Evolutionary conservation across 192 early-diverging fungal species (phyloP), one percentile per base, ranked within the genome.

Genomic region (Diversispora eburnea): DNA sequence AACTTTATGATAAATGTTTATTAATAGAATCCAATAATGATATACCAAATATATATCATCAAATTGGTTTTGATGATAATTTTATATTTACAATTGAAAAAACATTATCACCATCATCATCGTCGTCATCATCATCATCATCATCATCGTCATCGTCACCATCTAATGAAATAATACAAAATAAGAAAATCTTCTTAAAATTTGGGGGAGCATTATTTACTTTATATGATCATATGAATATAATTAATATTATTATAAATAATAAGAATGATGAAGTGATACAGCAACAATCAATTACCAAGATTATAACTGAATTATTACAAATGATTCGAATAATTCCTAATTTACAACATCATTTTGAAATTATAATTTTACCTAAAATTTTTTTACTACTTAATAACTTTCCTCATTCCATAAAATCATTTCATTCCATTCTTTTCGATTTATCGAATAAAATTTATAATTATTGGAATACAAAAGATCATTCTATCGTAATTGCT

Each of bases 381-480:
- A 39, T 68, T 15, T 68, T 52, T 52, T 20, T 46, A 33, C 12
- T 68, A 22, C 12, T 68, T 5, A 5, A 52, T 41, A 33, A 13
- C 39, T 25, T 15, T 2, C 49, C 67, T 9, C 33, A 49, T 54
- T n/a, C 67, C 17, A 54, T 68, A 33, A 19, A 68, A 52, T 15
- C 22, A 8, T 52, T 20, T 17, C 12, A n/a, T 15, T 20, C 20
- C 10, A 5, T 55, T 3, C 39, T 68, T 8, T 52, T 19, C 41
- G 49, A 33, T 68, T 33, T 68, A 22, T 68, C 67, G 12, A 68
- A n/a, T 33, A 49, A 68, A 6, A 68, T 49, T 17, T 68, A 54
- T 52, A 68, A 68, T 52, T 68, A 68, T 68, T 68, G 67, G 67
- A 22, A 33, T 54, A 52, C 54, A 25, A 68, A 68, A 33, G 17